Evolutionary conservation across 495 filamentous ascomycete genomes (phyloP).

Genomic region (Symbiotaphrina buchneri): DNA sequence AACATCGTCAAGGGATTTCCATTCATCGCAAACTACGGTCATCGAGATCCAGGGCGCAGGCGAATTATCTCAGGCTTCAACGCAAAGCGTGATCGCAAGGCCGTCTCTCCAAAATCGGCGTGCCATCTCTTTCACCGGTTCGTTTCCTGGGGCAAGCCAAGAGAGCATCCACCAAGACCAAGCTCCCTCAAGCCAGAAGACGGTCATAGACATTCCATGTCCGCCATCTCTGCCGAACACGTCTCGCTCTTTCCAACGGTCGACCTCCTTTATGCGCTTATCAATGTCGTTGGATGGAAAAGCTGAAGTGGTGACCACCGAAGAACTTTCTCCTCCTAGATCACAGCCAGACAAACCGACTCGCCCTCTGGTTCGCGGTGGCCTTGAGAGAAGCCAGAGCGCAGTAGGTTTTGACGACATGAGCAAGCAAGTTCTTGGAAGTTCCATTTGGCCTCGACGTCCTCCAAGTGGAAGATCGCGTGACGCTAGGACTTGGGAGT

Average conservation of each 20-base stretch:
- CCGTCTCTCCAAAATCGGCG: too few relatives aligned
- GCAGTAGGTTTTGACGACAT: constrained; percentile 20
- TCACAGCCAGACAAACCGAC: constrained; percentile 12
- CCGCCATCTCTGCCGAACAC: too few relatives aligned
- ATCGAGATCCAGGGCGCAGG: neutral
- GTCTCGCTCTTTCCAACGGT: too few relatives aligned
- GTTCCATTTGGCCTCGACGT: constrained; percentile 13
- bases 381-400: constrained; percentile 39
- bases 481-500: constrained; percentile 70
- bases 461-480: constrained; percentile 42
- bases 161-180: too few relatives aligned
- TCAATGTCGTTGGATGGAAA: constrained; percentile 66
- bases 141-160: too few relatives aligned
- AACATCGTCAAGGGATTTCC: too few relatives aligned
- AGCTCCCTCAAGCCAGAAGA: too few relatives aligned
- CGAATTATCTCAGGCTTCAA: neutral
- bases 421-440: constrained; percentile 8
- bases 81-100: neutral
- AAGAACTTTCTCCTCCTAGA: constrained; percentile 43
- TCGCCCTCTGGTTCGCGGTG: constrained; percentile 24
- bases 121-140: too few relatives aligned
- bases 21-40: neutral
- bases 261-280: constrained; percentile 31
- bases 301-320: constrained; percentile 49
- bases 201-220: too few relatives aligned